Evolutionary conservation across 441 rosid genomes (phyloP).

Genomic region (Oxalis stricta): DNA sequence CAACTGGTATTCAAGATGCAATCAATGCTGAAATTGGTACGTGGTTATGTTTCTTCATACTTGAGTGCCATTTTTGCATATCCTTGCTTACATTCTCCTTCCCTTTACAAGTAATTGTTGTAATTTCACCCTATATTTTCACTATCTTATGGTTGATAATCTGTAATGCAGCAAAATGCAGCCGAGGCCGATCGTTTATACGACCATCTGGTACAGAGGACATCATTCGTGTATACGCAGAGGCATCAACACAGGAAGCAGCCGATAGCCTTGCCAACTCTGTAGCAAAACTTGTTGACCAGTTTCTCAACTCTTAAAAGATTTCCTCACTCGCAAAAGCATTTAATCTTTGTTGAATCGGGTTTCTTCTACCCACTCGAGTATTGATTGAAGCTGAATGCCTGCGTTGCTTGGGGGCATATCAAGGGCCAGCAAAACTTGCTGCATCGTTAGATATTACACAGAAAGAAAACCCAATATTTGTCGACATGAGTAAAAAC

Average conservation of each 20-base stretch:
- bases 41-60: neutral
- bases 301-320: conserved; percentile 25
- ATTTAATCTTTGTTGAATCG: neutral
- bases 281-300: conserved; percentile 51
- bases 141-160: neutral
- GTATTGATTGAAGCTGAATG: neutral
- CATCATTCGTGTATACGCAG: conserved; percentile 79
- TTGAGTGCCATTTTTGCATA: neutral
- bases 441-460: no score
- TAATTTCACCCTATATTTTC: neutral
- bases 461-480: no score
- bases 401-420: neutral
- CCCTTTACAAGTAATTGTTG: neutral
- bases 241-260: conserved; percentile 70
- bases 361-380: neutral
- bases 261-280: conserved; percentile 65
- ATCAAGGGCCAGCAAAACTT: no score
- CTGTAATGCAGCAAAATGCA: conserved; percentile 34
- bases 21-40: conserved; percentile 60
- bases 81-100: neutral
- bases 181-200: conserved; percentile 56
- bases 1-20: conserved; percentile 80
- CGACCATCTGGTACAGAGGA: conserved; percentile 95
- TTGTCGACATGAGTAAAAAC: no score
- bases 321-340: neutral